Evolutionary conservation across 2,329 filamentous ascomycete species (phyloP).

Genomic region (Claviceps arundinis): DNA sequence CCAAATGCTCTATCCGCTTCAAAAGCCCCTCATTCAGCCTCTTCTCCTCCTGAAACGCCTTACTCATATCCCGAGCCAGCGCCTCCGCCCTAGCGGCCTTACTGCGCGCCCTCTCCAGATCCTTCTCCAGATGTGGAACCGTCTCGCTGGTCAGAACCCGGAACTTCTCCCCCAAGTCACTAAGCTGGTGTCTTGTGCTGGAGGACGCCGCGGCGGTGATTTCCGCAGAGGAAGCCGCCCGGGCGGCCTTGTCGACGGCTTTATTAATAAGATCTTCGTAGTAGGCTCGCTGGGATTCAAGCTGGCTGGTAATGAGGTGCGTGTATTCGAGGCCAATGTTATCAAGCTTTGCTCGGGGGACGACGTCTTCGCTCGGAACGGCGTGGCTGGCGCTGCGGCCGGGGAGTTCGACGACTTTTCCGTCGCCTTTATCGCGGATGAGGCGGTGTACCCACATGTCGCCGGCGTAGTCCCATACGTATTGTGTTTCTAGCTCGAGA

Average conservation of each 20-base stretch:
- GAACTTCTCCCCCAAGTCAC: slow-evolving; percentile 31
- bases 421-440: slow-evolving; percentile 85
- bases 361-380: slow-evolving; percentile 42
- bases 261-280: slow-evolving; percentile 88
- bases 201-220: slow-evolving; percentile 39
- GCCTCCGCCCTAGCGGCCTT: slow-evolving; percentile 60
- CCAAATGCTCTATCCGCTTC: slow-evolving; percentile 65
- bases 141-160: slow-evolving; percentile 39
- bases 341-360: slow-evolving; percentile 55
- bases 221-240: slow-evolving; percentile 55
- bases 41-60: slow-evolving; percentile 76
- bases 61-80: slow-evolving; percentile 61
- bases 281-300: slow-evolving; percentile 85
- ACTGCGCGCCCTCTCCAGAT: slow-evolving; percentile 53
- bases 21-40: slow-evolving; percentile 68
- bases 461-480: slow-evolving; percentile 95
- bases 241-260: slow-evolving; percentile 75
- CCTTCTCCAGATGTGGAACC: slow-evolving; percentile 57
- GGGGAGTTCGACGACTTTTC: slow-evolving; percentile 84
- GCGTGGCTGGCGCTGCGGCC: slow-evolving; percentile 27
- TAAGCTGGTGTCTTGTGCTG: slow-evolving; percentile 35
- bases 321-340: slow-evolving; percentile 90
- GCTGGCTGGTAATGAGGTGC: slow-evolving; percentile 79
- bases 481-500: slow-evolving; percentile 83
- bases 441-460: slow-evolving; percentile 94